phyloP scores from a whole-genome alignment of 345 rosid genomes.

The Moringa oleifera region DNA sequence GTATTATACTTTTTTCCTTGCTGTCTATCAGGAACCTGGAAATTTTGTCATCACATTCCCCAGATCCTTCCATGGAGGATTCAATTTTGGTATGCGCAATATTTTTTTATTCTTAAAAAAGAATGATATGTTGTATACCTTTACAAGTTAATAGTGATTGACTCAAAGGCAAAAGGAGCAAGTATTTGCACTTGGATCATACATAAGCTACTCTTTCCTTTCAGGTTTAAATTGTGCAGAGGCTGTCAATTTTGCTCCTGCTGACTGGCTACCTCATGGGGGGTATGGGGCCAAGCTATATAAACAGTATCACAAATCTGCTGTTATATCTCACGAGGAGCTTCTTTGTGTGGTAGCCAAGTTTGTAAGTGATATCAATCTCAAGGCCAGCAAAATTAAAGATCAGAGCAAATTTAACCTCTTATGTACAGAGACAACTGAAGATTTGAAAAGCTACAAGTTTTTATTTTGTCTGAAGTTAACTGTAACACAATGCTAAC shows the following conservation, averaged over 20 bases:
- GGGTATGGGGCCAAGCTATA: conserved; percentile 76
- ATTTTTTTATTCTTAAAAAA: background rate
- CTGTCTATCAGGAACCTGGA: conserved; percentile 78
- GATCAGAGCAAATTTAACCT: too few relatives aligned
- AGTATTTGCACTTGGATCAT: conserved; percentile 3
- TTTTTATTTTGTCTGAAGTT: too few relatives aligned
- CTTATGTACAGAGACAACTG: too few relatives aligned
- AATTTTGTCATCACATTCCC: conserved; percentile 96
- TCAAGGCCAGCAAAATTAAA: too few relatives aligned
- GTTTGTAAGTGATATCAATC: too few relatives aligned
- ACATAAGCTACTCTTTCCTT: conserved; percentile 10
- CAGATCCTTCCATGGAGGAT: conserved; percentile 89
- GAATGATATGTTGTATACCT: too few relatives aligned
- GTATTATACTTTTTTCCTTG: conserved; percentile 17
- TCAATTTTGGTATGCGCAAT: conserved; percentile 80
- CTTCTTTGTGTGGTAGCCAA: conserved; percentile 92
- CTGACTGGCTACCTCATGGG: conserved; percentile 98
- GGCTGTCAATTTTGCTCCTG: conserved; percentile 98
- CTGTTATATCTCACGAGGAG: conserved; percentile 95
- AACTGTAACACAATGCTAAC: too few relatives aligned
- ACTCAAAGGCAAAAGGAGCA: too few relatives aligned
- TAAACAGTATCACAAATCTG: conserved; percentile 70
- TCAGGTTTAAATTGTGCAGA: conserved; percentile 97
- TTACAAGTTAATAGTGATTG: too few relatives aligned
- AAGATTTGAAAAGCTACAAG: too few relatives aligned